These are phyloP conservation scores for Cadophora luteo-olivacea DNA, from an alignment of 2,329 filamentous ascomycete genomes.

Conservation along the genomic window DNA sequence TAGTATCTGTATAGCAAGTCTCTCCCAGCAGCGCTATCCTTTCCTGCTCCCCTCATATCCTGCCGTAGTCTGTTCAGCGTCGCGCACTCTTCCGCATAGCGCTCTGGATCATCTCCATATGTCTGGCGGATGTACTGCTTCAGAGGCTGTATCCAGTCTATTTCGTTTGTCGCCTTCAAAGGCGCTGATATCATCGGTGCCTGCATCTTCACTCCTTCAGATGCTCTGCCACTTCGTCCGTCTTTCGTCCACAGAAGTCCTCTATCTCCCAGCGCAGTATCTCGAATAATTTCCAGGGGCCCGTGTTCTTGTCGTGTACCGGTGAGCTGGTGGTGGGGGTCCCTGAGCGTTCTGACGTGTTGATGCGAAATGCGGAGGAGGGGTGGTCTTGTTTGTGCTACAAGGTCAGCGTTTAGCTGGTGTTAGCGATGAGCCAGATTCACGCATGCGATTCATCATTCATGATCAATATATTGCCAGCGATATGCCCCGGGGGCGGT, in stretches of 20 bases:
- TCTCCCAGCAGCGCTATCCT: constrained; percentile 91
- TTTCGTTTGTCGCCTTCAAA: constrained; percentile 93
- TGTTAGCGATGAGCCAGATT: constrained; percentile 28
- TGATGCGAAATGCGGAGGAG: constrained; percentile 28
- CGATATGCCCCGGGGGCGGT: constrained; percentile 5
- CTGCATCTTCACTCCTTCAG: constrained; percentile 63
- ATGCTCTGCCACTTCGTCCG: constrained; percentile 41
- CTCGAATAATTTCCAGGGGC: background rate
- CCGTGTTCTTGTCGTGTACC: constrained; percentile 4
- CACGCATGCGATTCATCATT: constrained; percentile 37
- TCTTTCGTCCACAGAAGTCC: constrained; percentile 42
- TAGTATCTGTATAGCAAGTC: constrained; percentile 98
- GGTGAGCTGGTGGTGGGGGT: constrained; percentile 23
- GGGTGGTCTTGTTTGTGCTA: constrained; percentile 21
- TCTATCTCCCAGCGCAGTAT: constrained; percentile 19
- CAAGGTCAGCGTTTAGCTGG: constrained; percentile 27
- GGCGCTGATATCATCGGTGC: constrained; percentile 95
- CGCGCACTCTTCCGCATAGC: constrained; percentile 93
- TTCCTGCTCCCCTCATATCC: constrained; percentile 97
- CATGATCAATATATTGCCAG: constrained; percentile 32
- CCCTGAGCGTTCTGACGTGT: constrained; percentile 24
- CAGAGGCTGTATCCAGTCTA: constrained; percentile 93
- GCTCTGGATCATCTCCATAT: constrained; percentile 95
- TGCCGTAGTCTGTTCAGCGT: constrained; percentile 94
- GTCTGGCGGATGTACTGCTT: constrained; percentile 93